phyloP scores from a whole-genome alignment of 306 rosid species.

The Dalbergia cochinchinensis region DNA sequence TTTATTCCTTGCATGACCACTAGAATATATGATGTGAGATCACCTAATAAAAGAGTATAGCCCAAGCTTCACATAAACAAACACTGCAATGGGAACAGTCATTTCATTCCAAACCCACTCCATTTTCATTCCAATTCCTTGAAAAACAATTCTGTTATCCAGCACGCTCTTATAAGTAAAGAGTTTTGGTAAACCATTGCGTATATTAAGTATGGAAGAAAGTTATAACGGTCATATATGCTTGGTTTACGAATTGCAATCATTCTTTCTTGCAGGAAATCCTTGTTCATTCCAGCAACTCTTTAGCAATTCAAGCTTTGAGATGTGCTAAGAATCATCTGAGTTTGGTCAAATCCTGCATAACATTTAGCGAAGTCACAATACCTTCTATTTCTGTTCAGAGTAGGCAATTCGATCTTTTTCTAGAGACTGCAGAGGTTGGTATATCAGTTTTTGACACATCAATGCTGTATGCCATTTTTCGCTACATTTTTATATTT shows the following conservation, averaged over 20 bases:
- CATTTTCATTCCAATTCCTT: constrained; percentile 7
- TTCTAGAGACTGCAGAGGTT: constrained; percentile 96
- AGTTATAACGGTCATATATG: constrained; percentile 18
- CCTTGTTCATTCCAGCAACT: constrained; percentile 86
- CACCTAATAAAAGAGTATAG: neutral
- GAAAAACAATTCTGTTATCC: neutral
- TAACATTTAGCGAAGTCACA: constrained; percentile 92
- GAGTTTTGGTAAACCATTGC: constrained; percentile 2
- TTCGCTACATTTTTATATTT: constrained; percentile 21
- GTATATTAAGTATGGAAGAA: constrained; percentile 19
- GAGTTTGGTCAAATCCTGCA: constrained; percentile 78
- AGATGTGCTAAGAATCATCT: constrained; percentile 56
- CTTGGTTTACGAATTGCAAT: constrained; percentile 34
- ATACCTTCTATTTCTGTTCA: constrained; percentile 78
- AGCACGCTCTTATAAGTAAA: constrained; percentile 1
- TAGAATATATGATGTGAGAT: constrained; percentile 14
- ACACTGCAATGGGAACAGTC: neutral
- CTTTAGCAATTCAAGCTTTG: constrained; percentile 75
- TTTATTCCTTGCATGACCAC: too few species aligned
- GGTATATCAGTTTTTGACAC: constrained; percentile 52
- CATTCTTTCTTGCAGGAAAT: constrained; percentile 74
- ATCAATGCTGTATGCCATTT: constrained; percentile 7
- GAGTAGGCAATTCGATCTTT: constrained; percentile 76
- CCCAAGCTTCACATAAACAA: neutral
- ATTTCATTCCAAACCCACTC: neutral